phyloP scores from a whole-genome alignment of 2,329 filamentous ascomycete species.

The Helotiales sp. region DNA sequence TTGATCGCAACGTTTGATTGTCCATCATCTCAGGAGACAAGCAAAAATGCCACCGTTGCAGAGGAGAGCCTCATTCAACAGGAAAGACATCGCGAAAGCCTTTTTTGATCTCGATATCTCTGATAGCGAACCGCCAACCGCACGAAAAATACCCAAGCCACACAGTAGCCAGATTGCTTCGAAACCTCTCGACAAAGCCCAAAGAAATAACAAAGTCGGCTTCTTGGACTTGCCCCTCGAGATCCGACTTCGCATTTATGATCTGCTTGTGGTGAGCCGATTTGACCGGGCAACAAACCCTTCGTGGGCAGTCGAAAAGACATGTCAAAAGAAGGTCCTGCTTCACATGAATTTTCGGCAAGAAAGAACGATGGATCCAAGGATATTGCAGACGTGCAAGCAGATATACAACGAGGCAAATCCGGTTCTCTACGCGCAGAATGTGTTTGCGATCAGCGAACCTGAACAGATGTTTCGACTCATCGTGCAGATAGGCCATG shows the following conservation, averaged over 20 bases:
- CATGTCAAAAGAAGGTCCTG: neutral
- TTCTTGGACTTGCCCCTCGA: neutral
- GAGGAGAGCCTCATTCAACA: neutral
- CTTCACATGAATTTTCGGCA: neutral
- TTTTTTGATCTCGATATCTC: neutral
- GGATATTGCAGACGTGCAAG: conserved; percentile 6
- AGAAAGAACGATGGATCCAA: conserved; percentile 8
- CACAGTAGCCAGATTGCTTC: neutral
- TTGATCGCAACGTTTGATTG: neutral
- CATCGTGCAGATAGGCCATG: neutral
- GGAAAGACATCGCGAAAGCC: neutral
- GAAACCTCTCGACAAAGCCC: neutral
- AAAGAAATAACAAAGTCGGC: neutral
- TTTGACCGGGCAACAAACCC: neutral
- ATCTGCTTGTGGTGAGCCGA: neutral
- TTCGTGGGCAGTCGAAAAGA: neutral
- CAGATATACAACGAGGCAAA: conserved; percentile 10
- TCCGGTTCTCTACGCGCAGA: conserved; percentile 10
- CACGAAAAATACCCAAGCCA: neutral
- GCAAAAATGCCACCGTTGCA: neutral
- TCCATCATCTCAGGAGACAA: neutral
- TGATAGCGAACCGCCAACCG: neutral
- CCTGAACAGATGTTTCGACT: neutral
- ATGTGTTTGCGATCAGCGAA: conserved; percentile 2
- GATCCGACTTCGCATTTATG: neutral